Percentiles rank a stretch among this genome's conserved stretches.
Conservation (phyloP, 2,329 filamentous ascomycete genomes). For the Gaeumannomyces tritici region DNA sequence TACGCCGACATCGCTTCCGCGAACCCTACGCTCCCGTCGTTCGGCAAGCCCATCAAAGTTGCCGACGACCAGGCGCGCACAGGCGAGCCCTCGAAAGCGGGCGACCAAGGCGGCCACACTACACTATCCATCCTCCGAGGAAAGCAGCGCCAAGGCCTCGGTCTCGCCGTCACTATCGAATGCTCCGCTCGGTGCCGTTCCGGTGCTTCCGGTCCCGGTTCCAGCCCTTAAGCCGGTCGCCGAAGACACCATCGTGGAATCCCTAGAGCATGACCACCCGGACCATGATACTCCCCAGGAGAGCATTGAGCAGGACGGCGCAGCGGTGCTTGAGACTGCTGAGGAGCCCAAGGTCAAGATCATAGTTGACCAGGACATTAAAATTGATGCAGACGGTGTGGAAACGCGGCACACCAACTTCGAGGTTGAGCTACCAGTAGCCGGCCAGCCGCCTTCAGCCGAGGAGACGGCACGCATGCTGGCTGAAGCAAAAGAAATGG, state of each 20-base stretch:
- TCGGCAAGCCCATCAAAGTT: slow-evolving; percentile 49
- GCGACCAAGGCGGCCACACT: slow-evolving; percentile 29
- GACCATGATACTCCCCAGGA: slow-evolving; percentile 27
- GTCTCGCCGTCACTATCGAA: slow-evolving; percentile 9
- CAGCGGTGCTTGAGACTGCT: slow-evolving; percentile 35
- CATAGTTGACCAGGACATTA: slow-evolving; percentile 56
- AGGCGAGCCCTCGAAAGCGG: slow-evolving; percentile 47
- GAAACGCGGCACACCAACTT: slow-evolving; percentile 66
- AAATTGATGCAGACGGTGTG: slow-evolving; percentile 42
- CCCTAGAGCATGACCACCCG: slow-evolving; percentile 18
- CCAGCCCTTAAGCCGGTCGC: slow-evolving; percentile 15
- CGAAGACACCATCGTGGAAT: slow-evolving; percentile 1
- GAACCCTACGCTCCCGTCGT: slow-evolving; percentile 40
- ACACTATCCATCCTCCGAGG: slow-evolving; percentile 27
- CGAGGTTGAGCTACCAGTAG: slow-evolving; percentile 63
- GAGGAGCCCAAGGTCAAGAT: slow-evolving; percentile 50
- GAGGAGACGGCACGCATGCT: slow-evolving; percentile 80
- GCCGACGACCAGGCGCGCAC: slow-evolving; percentile 26
- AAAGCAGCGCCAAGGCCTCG: slow-evolving; percentile 15
- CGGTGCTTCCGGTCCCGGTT: slow-evolving; percentile 9
- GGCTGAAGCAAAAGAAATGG: slow-evolving; percentile 79
- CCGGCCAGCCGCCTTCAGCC: slow-evolving; percentile 59
- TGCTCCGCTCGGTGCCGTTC: background rate
- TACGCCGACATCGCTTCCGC: slow-evolving; percentile 33
- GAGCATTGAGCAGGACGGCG: slow-evolving; percentile 38